Base-by-base conservation (phyloP, 23 red algal genomes). In the Cyanidioschyzon merolae region DNA sequence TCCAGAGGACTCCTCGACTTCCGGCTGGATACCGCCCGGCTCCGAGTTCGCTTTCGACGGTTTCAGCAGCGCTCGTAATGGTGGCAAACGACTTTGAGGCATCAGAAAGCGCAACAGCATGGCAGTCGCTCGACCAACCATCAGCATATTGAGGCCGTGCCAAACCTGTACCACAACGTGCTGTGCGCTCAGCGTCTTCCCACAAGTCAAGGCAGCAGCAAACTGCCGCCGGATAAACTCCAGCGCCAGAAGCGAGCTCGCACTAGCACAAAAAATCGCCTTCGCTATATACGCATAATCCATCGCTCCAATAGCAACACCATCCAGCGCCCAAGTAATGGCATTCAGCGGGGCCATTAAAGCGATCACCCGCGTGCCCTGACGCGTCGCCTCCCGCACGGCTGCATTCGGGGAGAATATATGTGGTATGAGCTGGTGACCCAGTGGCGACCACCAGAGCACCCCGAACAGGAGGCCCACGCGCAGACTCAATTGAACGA, bases 291-390 rank as follows among this genome's bases (percentile, higher is more conserved):
- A 83, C 0, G 82, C 82, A 80, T 90, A 97, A 38, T 85, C 41
- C 40, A 84, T 76, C 25, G 82, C 88, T n/a, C 84, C 93, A 25
- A 87, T 87, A 39, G 84, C 85, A 26, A 90, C 87, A 12, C 93
- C 93, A 75, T 97, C 93, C 39, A 97, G 87, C 76, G 88, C 85
- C 76, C 88, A 95, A 2, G 88, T 85, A 0, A 97, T 76, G 21
- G 83, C 93, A 57, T 90, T 91, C 57, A 97, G 75, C 1, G 93
- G 93, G 78, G 85, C 79, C 41, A 91, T 63, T 21, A 89, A 76
- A 30, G 87, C 93, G 79, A 91, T 91, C 58, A 85, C 81, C 27
- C 83, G 87, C 59, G 90, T 90, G 17, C 82, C 85, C 0, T 39
- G n/a, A n/a, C 68, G 57, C 29, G 88, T 79, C 37, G 58, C 76